phyloP scores from a whole-genome alignment of 2,329 filamentous ascomycete species.

The Ustilaginoidea virens region DNA sequence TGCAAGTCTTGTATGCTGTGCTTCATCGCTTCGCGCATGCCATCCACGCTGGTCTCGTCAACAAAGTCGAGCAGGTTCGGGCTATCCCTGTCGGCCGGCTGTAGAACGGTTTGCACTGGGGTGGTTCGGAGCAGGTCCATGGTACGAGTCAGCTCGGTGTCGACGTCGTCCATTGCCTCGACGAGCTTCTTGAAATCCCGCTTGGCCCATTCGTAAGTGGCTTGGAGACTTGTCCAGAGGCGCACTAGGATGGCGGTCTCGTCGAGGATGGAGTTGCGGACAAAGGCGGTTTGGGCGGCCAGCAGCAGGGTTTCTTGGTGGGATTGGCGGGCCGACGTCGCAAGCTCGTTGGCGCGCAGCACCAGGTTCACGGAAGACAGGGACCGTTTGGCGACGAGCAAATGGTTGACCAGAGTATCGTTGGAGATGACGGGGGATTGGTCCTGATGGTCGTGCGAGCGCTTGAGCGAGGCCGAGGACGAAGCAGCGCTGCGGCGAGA shows the following conservation, averaged over 20 bases:
- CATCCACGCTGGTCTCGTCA: slow-evolving; percentile 53
- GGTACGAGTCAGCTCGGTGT: slow-evolving; percentile 48
- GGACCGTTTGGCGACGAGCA: slow-evolving; percentile 76
- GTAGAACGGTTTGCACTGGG: slow-evolving; percentile 46
- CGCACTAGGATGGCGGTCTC: slow-evolving; percentile 36
- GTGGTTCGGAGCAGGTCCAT: slow-evolving; percentile 50
- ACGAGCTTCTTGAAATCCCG: slow-evolving; percentile 47
- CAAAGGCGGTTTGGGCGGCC: slow-evolving; percentile 51
- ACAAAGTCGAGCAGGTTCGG: slow-evolving; percentile 63
- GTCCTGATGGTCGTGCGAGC: slow-evolving; percentile 11
- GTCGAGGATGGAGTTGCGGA: slow-evolving; percentile 44
- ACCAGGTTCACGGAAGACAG: slow-evolving; percentile 72
- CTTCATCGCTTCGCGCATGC: slow-evolving; percentile 50
- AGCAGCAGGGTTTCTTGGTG: slow-evolving; percentile 69
- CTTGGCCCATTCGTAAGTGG: slow-evolving; percentile 41
- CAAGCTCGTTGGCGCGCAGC: slow-evolving; percentile 73
- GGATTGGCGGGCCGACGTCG: slow-evolving; percentile 56
- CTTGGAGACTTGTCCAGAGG: slow-evolving; percentile 34
- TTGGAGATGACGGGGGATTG: slow-evolving; percentile 25
- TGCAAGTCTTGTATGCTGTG: slow-evolving; percentile 56
- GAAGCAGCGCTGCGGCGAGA: slow-evolving; percentile 21
- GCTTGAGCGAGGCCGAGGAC: slow-evolving; percentile 18
- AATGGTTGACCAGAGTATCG: slow-evolving; percentile 68
- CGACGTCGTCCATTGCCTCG: slow-evolving; percentile 48
- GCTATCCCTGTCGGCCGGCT: slow-evolving; percentile 39